Evolutionary conservation across 176 grass and related monocot genomes (phyloP), one percentile per base, ranked within the genome.

Genomic region (Metroxylon sagu): DNA sequence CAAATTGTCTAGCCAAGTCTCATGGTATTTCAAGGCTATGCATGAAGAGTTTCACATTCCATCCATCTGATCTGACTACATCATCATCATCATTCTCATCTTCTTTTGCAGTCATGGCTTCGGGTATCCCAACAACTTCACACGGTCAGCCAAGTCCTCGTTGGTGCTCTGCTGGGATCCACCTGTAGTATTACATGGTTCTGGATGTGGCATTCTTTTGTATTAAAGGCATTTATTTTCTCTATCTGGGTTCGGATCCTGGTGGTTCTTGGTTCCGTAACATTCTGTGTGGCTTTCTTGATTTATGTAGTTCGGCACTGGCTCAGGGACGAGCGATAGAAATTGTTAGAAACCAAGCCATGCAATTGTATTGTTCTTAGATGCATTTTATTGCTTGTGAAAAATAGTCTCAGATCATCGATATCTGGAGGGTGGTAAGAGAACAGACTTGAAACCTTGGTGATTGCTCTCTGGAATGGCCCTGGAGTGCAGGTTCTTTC

Each of bases 51-150:
- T 43, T 10, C 35, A 14, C 10, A 43, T 43, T 7, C 35, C 8
- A 43, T 43, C 10, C 12, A 1, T 39, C 35, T 12, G 31, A 35
- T 12, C 21, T 23, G 21, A 23, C 21, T 23, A 23, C 21, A 8
- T 12, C 12, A 43, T 43, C 14, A 43, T 14, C 14, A 12, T 43
- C 14, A 12, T 43, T 43, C 35, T 43, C 35, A 43, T 60, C 27
- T 35, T 64, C 53, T 63, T 19, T 14, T 74, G 61, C 76, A 93
- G 94, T 80, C 88, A 0, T 98, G 94, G 94, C 35, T 98, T 56
- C 77, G 94, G 29, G 79, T 98, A 14, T 89, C 94, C 0, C 94
- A 79, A 50, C 70, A 61, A 50, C 88, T 93, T 62, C 94, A 98
- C 66, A 92, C 94, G 6, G 29, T 53, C 27, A 92, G 70, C 54